Conservation (phyloP, 2,329 filamentous ascomycete species). For the Sarocladium kiliense region DNA sequence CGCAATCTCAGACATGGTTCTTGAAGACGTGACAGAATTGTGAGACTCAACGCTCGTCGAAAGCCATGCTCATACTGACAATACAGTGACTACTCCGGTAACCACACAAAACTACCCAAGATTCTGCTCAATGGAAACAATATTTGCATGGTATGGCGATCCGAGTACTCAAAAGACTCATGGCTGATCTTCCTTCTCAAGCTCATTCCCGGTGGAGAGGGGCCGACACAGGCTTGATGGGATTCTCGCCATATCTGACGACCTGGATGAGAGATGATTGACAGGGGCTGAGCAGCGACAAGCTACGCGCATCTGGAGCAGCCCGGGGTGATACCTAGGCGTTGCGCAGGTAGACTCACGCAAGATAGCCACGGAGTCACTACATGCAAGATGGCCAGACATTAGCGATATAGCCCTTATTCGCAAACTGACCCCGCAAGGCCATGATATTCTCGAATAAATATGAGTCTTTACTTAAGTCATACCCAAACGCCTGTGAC, state of each 20-base stretch:
- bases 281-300: background rate
- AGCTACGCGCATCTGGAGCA: background rate
- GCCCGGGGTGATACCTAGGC: background rate
- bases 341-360: background rate
- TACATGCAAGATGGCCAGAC: background rate
- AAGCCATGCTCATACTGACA: slow-evolving; percentile 5
- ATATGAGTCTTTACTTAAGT: background rate
- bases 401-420: background rate
- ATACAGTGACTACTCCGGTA: slow-evolving; percentile 79
- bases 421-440: background rate
- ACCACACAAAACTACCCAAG: slow-evolving; percentile 84
- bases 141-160: slow-evolving; percentile 92
- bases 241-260: background rate
- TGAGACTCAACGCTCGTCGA: slow-evolving; percentile 25
- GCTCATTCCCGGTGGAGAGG: slow-evolving; percentile 76
- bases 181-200: slow-evolving; percentile 26
- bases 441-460: background rate
- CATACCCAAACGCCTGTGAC: background rate
- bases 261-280: background rate
- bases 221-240: slow-evolving; percentile 38
- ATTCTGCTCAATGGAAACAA: slow-evolving; percentile 97
- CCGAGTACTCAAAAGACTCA: background rate
- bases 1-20: slow-evolving; percentile 75
- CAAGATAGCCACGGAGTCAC: background rate
- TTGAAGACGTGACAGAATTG: slow-evolving; percentile 97